Conservation (phyloP, 805 yeast species). For the Candida saitoana region DNA sequence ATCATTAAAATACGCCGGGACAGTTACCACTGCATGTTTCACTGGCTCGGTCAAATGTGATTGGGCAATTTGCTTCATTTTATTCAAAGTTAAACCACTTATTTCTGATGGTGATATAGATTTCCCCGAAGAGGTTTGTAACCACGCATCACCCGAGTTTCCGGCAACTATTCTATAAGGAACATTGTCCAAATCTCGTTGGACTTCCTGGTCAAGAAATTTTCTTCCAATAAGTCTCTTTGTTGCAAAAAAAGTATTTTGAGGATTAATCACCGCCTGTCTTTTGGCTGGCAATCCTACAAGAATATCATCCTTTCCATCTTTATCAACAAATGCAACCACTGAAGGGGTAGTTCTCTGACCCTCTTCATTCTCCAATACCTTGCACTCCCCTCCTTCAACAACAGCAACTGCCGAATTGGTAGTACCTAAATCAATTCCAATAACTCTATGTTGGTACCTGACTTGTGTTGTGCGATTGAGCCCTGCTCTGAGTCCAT, state of each 20-base stretch:
- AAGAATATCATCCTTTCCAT: constrained; percentile 43
- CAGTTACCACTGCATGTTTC: constrained; percentile 75
- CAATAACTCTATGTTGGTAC: constrained; percentile 46
- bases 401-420: constrained; percentile 82
- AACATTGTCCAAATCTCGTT: constrained; percentile 56
- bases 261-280: constrained; percentile 72
- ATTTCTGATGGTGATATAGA: constrained; percentile 65
- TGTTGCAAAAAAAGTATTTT: constrained; percentile 76
- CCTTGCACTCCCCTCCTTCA: constrained; percentile 57
- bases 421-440: constrained; percentile 83
- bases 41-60: constrained; percentile 43
- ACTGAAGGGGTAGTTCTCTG: constrained; percentile 76
- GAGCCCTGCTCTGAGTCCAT: background rate
- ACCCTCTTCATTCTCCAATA: constrained; percentile 76
- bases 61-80: constrained; percentile 66
- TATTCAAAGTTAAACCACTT: constrained; percentile 59
- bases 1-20: constrained; percentile 81
- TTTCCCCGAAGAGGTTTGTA: constrained; percentile 45
- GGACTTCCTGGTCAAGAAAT: constrained; percentile 65
- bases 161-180: constrained; percentile 62
- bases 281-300: constrained; percentile 71
- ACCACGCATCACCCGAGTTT: constrained; percentile 68
- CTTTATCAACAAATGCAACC: constrained; percentile 49
- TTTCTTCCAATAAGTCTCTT: constrained; percentile 76
- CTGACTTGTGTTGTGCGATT: constrained; percentile 6